These are phyloP conservation scores for Eurotiales sp. DNA, from an alignment of 2,329 filamentous ascomycete genomes.

Conservation along the genomic window DNA sequence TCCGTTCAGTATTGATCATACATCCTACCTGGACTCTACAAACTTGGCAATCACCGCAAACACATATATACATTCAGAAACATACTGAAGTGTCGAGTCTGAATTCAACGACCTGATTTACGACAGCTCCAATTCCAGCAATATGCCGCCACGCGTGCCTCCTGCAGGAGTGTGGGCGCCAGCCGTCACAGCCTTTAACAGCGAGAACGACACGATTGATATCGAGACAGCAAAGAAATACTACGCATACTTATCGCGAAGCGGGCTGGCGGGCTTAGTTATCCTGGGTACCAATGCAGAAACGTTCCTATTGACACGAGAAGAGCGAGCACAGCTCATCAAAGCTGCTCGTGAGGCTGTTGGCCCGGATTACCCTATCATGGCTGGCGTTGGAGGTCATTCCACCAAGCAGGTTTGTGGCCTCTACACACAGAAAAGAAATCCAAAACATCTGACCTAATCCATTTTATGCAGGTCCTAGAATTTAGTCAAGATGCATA, in stretches of 20 bases:
- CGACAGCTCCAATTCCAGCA: not conserved
- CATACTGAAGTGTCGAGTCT: no score
- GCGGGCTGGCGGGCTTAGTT: constrained; percentile 51
- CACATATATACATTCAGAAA: no score
- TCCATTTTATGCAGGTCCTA: constrained; percentile 27
- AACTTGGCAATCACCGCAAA: no score
- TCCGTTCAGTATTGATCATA: no score
- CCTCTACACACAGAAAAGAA: no score
- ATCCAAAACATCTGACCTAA: not conserved
- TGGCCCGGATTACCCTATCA: constrained; percentile 54
- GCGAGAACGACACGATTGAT: constrained; percentile 47
- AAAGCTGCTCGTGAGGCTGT: constrained; percentile 53
- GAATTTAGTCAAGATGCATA: constrained; percentile 58
- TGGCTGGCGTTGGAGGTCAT: constrained; percentile 62
- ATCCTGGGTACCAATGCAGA: constrained; percentile 56
- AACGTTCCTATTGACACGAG: constrained; percentile 56
- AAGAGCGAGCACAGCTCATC: constrained; percentile 57
- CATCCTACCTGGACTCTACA: no score
- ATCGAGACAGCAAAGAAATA: constrained; percentile 49
- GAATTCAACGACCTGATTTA: no score
- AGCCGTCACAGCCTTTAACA: constrained; percentile 54
- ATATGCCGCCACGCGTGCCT: constrained; percentile 22
- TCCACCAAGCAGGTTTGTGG: constrained; percentile 63
- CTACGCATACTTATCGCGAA: constrained; percentile 49
- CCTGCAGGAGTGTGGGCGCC: constrained; percentile 48